Percentiles rank a stretch among this genome's conserved stretches.
Conservation (phyloP, 371 early-diverging fungal genomes). For the Homolaphlyctis polyrhiza region DNA sequence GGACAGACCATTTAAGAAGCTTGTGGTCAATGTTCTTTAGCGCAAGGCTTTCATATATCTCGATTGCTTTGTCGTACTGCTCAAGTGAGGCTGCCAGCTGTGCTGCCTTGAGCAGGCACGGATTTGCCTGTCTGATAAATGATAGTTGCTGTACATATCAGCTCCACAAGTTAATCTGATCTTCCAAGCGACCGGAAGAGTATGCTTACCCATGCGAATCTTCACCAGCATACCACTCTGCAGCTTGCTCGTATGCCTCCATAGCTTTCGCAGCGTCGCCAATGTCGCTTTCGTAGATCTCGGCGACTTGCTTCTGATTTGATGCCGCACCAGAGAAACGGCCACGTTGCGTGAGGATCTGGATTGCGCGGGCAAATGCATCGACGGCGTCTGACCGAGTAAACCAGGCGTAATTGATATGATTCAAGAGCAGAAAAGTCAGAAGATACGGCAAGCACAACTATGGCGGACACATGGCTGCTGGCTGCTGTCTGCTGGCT, state of each 20-base stretch:
- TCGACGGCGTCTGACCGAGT: slow-evolving; percentile 73
- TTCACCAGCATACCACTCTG: slow-evolving; percentile 85
- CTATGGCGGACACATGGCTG: slow-evolving; percentile 1
- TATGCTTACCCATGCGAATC: slow-evolving; percentile 78
- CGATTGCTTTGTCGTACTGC: slow-evolving; percentile 79
- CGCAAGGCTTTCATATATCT: slow-evolving; percentile 82
- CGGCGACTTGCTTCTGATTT: slow-evolving; percentile 90
- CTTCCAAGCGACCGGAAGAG: not conserved
- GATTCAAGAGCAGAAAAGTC: not conserved
- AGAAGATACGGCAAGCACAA: not conserved
- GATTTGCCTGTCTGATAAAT: slow-evolving; percentile 76
- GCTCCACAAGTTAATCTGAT: not conserved
- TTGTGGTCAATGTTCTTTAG: slow-evolving; percentile 76
- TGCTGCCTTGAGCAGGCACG: slow-evolving; percentile 86
- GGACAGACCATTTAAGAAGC: slow-evolving; percentile 88
- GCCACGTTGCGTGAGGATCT: slow-evolving; percentile 73
- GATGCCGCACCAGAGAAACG: slow-evolving; percentile 86
- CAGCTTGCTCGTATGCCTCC: slow-evolving; percentile 82
- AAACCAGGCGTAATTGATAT: no score
- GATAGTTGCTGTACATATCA: not conserved
- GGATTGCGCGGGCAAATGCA: slow-evolving; percentile 67
- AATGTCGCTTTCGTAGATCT: slow-evolving; percentile 85
- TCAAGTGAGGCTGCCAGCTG: slow-evolving; percentile 87
- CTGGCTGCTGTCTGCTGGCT: slow-evolving; percentile 5
- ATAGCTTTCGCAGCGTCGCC: slow-evolving; percentile 76